Conservation (phyloP, 1,139 yeast genomes). For the Lodderomyces theae region DNA sequence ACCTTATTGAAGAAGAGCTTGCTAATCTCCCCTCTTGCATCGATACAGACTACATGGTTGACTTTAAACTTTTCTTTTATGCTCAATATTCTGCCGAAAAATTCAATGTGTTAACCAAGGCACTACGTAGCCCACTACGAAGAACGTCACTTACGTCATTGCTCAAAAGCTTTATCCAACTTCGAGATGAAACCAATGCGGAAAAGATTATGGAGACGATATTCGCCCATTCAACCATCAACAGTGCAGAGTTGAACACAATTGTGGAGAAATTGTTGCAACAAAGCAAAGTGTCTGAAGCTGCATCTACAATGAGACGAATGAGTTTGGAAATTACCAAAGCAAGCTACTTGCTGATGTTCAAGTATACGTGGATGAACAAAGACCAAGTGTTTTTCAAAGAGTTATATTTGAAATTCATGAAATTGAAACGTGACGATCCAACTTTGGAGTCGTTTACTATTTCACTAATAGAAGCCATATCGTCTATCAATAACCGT, state of each 20-base stretch:
- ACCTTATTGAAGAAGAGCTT: background rate
- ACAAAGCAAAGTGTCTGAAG: conserved; percentile 23
- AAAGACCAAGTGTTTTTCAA: conserved; percentile 2
- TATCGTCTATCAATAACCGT: conserved; percentile 13
- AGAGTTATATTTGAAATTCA: conserved; percentile 5
- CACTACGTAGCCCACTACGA: conserved; percentile 28
- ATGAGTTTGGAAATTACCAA: conserved; percentile 24
- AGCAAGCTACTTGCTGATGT: conserved; percentile 24
- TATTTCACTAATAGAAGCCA: conserved; percentile 12
- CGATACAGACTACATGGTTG: conserved; percentile 7
- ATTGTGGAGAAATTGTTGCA: conserved; percentile 28
- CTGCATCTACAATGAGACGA: conserved; percentile 21
- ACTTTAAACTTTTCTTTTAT: conserved; percentile 16
- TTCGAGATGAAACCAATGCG: conserved; percentile 28
- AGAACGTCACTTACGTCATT: conserved; percentile 36
- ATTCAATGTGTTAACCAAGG: conserved; percentile 21
- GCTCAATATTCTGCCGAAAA: conserved; percentile 12
- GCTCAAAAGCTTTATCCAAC: conserved; percentile 28
- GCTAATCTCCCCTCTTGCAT: conserved; percentile 1
- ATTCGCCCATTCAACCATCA: conserved; percentile 27
- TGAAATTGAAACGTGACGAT: conserved; percentile 5
- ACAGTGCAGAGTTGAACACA: conserved; percentile 25
- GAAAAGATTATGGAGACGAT: conserved; percentile 31
- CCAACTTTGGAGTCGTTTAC: conserved; percentile 6
- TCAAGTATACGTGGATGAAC: conserved; percentile 14